Conservation (phyloP, 805 yeast species). For the Nakazawaea sp. region DNA sequence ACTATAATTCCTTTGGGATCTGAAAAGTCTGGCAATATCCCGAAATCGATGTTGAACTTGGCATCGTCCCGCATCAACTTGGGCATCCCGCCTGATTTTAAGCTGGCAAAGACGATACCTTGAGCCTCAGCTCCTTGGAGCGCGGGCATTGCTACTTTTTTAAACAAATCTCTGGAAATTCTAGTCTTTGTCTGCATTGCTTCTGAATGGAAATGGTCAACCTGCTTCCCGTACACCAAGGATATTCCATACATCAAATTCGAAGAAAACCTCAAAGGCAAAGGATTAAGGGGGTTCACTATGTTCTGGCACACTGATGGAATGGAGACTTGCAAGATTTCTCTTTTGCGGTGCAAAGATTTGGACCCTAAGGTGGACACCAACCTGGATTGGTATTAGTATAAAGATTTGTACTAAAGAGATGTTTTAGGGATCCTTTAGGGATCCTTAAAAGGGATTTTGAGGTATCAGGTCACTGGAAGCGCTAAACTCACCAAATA, state of each 20-base stretch:
- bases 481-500: too few species aligned
- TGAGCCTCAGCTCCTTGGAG: constrained; percentile 4
- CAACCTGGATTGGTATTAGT: constrained; percentile 19
- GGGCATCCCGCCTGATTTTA: too few species aligned
- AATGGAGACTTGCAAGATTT: constrained; percentile 30
- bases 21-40: too few species aligned
- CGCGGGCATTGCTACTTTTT: constrained; percentile 7
- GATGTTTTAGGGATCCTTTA: too few species aligned
- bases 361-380: constrained; percentile 22
- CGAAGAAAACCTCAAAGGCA: constrained; percentile 30
- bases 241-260: constrained; percentile 42
- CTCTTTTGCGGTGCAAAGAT: constrained; percentile 19
- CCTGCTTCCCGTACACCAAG: constrained; percentile 41
- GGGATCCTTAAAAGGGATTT: too few species aligned
- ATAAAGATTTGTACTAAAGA: too few species aligned
- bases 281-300: constrained; percentile 12
- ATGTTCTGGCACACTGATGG: constrained; percentile 33
- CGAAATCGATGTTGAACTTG: constrained; percentile 25
- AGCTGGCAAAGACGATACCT: too few species aligned
- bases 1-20: too few species aligned
- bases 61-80: constrained; percentile 30
- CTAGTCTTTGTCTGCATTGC: constrained; percentile 7
- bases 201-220: constrained; percentile 30
- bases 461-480: too few species aligned
- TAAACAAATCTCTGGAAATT: constrained; percentile 7